Evolutionary conservation across 2,329 filamentous ascomycete species (phyloP), one percentile per base, ranked within the genome.

Genomic region (Didymella sp.): DNA sequence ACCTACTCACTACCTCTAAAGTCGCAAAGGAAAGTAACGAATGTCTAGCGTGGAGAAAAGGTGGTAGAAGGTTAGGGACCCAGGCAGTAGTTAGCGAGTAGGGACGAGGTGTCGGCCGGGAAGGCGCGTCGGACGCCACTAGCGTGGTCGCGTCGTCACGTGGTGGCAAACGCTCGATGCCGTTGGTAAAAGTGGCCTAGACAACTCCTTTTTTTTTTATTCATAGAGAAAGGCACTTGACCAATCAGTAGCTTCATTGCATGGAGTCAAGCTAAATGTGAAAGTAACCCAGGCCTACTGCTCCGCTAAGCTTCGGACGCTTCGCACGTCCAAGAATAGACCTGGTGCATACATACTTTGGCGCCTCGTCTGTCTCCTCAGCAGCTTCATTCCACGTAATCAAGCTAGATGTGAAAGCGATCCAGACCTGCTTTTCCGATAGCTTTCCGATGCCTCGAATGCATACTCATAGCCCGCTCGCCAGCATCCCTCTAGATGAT

Each of bases 121-220:
- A 41, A 55, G 53, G 59, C 66, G 67, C 67, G 64, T 67, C 35
- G 3, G 30, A 17, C 28, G 44, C 15, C n/a, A 41, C 22, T 57
- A 47, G 30, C 50, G 31, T 28, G 25, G 13, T 49, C 69, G 60
- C 71, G 70, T 13, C 35, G 12, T 71, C 71, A 73, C 71, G 68
- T 72, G 71, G 68, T 73, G 68, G 70, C 68, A 62, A 57, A 71
- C 63, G 60, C n/a, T 27, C 25, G 25, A 4, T 8, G 8, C 25
- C 25, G 5, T 59, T 22, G 48, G 45, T 40, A 47, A 51, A 51
- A 58, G 43, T 7, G 35, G 43, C 37, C 22, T 48, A 51, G 46
- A 33, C n/a, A 8, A n/a, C 37, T 41, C 48, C 41, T 48, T 52
- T 57, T 49, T 35, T 48, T 31, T 25, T n/a, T n/a, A n/a, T 33